Base-by-base conservation (phyloP, 2,329 filamentous ascomycete genomes). In the Aspergillus pseudoviridinutans region DNA sequence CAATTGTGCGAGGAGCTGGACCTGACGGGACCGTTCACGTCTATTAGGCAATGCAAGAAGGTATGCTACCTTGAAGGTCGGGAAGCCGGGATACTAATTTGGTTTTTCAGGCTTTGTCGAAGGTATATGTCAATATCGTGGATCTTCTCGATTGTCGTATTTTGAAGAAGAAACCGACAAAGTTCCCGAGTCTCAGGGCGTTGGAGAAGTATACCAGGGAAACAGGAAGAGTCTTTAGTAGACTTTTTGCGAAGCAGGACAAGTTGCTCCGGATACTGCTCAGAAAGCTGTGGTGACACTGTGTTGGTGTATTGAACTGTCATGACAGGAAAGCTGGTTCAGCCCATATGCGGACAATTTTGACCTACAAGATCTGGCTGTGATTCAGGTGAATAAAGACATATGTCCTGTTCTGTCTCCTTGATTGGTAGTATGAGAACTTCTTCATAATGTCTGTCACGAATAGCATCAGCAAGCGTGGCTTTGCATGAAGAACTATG, bases 31-130 rank as follows among this genome's bases (percentile, higher is more conserved):
- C 32, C 29, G 0, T 59, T 64, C 4, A 4, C 35, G 1, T 71
- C 69, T 1, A 68, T 72, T 20, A 65, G 4, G 2, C 27, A 68
- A 49, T 73, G 70, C 57, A 67, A 66, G 28, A 66, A 65, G 59
- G 69, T 71, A 49, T 49, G 53, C 51, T 25, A 22, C 12, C 2
- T n/a, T 7, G 8, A 10, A 25, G 10, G 10, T 9, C 41, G 17
- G 28, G 5, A 24, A 17, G 8, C 9, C 14, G 27, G 12, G 14
- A 4, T 44, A 25, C 14, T 50, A 4, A 24, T n/a, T 9, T 17
- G 2, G 14, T 3, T 12, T 24, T 9, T 12, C 50, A 72, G 68
- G 62, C 61, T 5, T 51, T 73, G 4, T 54, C 54, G 1, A 52
- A 28, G 2, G 54, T 71, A 1, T 49, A 69, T 35, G 65, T 73